Evolutionary conservation across 192 early-diverging fungal genomes (phyloP).

Genomic region (Neocallimastix lanati): DNA sequence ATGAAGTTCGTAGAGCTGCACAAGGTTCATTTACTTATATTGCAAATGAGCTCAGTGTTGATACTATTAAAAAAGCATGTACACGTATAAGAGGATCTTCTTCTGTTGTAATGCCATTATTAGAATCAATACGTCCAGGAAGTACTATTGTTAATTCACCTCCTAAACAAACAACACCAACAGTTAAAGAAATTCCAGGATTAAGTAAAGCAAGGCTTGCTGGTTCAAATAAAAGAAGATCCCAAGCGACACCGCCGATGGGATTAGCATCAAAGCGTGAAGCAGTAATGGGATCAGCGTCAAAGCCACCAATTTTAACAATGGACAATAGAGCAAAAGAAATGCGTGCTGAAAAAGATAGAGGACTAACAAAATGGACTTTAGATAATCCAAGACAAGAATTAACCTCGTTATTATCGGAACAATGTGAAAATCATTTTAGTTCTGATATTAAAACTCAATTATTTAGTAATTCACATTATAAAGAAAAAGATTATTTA

Average conservation of each 20-base stretch:
- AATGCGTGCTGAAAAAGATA: constrained; percentile 46
- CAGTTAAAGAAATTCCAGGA: neutral
- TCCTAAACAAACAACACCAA: neutral
- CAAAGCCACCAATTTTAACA: constrained; percentile 33
- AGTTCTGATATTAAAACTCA: constrained; percentile 28
- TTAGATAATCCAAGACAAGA: constrained; percentile 48
- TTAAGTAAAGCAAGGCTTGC: neutral
- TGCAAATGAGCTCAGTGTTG: constrained; percentile 3
- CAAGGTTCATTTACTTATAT: constrained; percentile 47
- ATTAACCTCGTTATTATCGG: constrained; percentile 32
- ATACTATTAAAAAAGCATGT: neutral
- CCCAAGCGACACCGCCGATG: constrained; percentile 7
- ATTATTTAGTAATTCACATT: constrained; percentile 65
- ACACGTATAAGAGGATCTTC: neutral
- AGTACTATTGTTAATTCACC: neutral
- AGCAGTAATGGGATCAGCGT: neutral
- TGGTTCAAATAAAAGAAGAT: constrained; percentile 5
- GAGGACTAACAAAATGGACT: constrained; percentile 44
- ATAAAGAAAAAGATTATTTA: constrained; percentile 69
- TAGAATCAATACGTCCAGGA: neutral
- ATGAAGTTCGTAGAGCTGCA: constrained; percentile 76
- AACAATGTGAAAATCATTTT: constrained; percentile 43
- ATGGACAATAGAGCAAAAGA: constrained; percentile 49
- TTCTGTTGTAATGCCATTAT: neutral
- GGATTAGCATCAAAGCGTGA: constrained; percentile 3